Evolutionary conservation across 768 basidiomycete genomes (phyloP).

Genomic region (Boletus huronensis): DNA sequence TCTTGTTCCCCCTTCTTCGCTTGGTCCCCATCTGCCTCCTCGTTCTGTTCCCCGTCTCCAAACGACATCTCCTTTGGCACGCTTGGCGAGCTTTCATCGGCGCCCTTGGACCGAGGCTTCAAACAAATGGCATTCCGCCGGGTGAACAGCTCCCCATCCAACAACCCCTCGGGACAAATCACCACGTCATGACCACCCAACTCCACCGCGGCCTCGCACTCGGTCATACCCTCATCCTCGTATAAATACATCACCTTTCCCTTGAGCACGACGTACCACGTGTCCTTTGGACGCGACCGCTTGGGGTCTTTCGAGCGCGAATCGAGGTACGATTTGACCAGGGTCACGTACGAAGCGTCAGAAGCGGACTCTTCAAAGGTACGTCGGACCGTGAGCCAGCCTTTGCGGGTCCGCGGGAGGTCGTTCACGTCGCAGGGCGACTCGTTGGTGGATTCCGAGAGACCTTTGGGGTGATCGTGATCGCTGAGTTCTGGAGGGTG

Average conservation of each 20-base stretch:
- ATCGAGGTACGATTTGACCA: conserved; percentile 78
- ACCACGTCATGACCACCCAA: conserved; percentile 73
- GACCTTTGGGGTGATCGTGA: conserved; percentile 28
- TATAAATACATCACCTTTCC: conserved; percentile 89
- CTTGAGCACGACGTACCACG: conserved; percentile 91
- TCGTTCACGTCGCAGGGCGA: conserved; percentile 43
- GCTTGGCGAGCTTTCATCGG: conserved; percentile 43
- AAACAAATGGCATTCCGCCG: conserved; percentile 87
- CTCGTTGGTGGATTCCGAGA: conserved; percentile 25
- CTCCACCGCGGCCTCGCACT: conserved; percentile 90
- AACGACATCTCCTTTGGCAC: conserved; percentile 51
- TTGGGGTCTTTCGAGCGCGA: conserved; percentile 83
- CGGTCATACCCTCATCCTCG: conserved; percentile 87
- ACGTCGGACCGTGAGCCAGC: conserved; percentile 79
- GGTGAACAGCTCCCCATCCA: conserved; percentile 88
- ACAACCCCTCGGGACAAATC: conserved; percentile 68
- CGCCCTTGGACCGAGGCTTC: conserved; percentile 43
- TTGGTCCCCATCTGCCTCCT: conserved; percentile 23
- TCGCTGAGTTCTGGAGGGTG: conserved; percentile 12
- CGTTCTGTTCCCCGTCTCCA: conserved; percentile 23
- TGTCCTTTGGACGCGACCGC: conserved; percentile 81
- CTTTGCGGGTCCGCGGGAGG: conserved; percentile 62
- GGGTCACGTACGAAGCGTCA: conserved; percentile 73
- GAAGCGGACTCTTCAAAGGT: conserved; percentile 65
- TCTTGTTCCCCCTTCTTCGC: conserved; percentile 34